Percentiles rank a stretch among this genome's conserved stretches.
Conservation (phyloP, 2,329 filamentous ascomycete genomes). For the Lachnellula subtilissima region DNA sequence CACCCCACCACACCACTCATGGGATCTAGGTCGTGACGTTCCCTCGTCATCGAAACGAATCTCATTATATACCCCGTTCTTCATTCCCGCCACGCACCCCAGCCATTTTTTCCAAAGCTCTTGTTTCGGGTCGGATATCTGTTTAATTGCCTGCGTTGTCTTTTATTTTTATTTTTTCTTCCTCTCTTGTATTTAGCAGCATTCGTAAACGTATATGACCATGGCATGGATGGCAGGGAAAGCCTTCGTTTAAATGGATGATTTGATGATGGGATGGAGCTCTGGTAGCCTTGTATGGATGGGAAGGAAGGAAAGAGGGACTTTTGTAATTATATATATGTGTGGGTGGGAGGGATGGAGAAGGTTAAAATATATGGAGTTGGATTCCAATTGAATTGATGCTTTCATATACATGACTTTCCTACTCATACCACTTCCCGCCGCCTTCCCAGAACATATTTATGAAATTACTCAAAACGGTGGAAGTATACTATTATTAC, state of each 20-base stretch:
- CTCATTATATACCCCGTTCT: constrained; percentile 10
- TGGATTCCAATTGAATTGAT: not conserved
- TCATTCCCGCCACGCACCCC: not conserved
- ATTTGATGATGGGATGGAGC: not conserved
- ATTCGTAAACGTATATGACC: constrained; percentile 2
- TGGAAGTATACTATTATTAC: too few relatives aligned
- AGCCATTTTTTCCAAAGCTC: not conserved
- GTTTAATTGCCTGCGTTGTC: not conserved
- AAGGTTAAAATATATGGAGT: not conserved
- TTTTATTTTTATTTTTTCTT: not conserved
- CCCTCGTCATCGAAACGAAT: not conserved
- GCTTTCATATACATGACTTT: not conserved
- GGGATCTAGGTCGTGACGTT: not conserved
- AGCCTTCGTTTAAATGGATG: too few relatives aligned
- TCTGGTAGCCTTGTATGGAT: constrained; percentile 1
- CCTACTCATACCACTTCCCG: not conserved
- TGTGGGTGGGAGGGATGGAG: not conserved
- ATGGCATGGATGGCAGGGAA: constrained; percentile 1
- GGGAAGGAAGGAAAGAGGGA: too few relatives aligned
- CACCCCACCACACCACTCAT: not conserved
- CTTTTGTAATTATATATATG: not conserved
- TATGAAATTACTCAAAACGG: too few relatives aligned
- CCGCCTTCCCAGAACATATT: too few relatives aligned
- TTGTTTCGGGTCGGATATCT: not conserved
- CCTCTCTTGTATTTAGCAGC: constrained; percentile 5